These are phyloP conservation scores for Fusarium sp. DNA, from an alignment of 2,329 filamentous ascomycete genomes.

Conservation along the genomic window DNA sequence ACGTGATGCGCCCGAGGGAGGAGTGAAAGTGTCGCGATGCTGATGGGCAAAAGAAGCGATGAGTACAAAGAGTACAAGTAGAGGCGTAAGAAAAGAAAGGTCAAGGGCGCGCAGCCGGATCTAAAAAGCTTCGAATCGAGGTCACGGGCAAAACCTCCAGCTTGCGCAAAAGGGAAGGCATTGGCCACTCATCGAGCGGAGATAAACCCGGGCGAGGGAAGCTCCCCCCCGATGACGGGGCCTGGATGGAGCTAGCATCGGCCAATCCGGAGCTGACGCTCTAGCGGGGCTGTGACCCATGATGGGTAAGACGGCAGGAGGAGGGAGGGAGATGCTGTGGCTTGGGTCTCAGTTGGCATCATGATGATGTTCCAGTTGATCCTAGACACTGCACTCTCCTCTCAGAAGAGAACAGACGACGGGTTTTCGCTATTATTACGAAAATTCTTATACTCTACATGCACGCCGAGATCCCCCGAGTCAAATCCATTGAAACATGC, in stretches of 20 bases:
- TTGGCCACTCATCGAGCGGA: not conserved
- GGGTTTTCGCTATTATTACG: not conserved
- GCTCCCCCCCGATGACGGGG: not conserved
- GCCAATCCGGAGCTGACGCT: constrained; percentile 14
- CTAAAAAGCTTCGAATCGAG: not conserved
- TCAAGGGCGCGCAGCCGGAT: not conserved
- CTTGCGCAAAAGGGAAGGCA: not conserved
- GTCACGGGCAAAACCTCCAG: not conserved
- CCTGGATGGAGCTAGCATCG: not conserved
- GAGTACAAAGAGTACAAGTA: not conserved
- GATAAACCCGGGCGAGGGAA: not conserved
- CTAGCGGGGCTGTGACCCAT: constrained; percentile 1
- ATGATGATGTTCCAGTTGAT: not conserved
- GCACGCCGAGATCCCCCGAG: not conserved
- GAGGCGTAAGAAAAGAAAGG: not conserved
- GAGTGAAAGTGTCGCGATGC: not conserved
- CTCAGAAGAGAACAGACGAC: not conserved
- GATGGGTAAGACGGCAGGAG: constrained; percentile 27
- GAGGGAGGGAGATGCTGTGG: constrained; percentile 1
- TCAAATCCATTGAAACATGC: not conserved
- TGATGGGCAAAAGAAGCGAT: not conserved
- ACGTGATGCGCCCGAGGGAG: not conserved
- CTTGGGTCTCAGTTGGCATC: not conserved
- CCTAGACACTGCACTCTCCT: not conserved
- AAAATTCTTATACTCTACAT: not conserved